Evolutionary conservation across 192 early-diverging fungal genomes (phyloP), one percentile per base, ranked within the genome.

Genomic region (Coemansia sp.): DNA sequence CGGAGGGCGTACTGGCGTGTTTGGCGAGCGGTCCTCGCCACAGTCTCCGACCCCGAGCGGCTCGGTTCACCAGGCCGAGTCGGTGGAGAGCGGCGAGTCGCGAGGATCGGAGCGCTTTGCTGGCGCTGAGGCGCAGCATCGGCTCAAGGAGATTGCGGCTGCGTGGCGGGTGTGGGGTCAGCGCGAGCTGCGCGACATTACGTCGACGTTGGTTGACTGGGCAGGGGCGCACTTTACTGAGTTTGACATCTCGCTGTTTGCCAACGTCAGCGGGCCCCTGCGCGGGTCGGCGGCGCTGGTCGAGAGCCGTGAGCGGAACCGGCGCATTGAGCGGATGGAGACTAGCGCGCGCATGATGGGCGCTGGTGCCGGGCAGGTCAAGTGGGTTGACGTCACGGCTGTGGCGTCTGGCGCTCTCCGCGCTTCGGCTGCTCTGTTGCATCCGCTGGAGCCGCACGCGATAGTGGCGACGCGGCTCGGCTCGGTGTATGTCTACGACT

Each of bases 361-460:
- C 53, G 59, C 45, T 10, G 59, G 65, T 27, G 68, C 76, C 2
- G 68, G 66, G 15, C 20, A 59, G 11, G 69, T 73, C 60, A 69
- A 69, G 32, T 81, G 79, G 75, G 39, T 60, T 10, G 72, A 73
- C 49, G 64, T 91, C 45, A 68, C 69, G 0, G 27, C 81, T 0
- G 73, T 78, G 30, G 81, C 60, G 0, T 35, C 43, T 24, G 60
- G 58, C 20, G 40, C 64, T 7, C 53, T 13, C 6, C 35, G 59
- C 16, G 67, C 81, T 0, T 61, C 68, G 16, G 50, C 66, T 11
- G 72, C 81, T 22, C 70, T 87, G 2, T 89, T 95, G 80, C 96
- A 98, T 71, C 87, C 89, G 50, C 93, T 89, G 69, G 95, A 97
- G 74, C 87, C 90, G 18, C 92, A 96, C 74, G 79, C 94, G 38